Percentiles rank a stretch among this genome's conserved stretches.
Conservation (phyloP, 257 asterid species). For the Gentiana straminea region DNA sequence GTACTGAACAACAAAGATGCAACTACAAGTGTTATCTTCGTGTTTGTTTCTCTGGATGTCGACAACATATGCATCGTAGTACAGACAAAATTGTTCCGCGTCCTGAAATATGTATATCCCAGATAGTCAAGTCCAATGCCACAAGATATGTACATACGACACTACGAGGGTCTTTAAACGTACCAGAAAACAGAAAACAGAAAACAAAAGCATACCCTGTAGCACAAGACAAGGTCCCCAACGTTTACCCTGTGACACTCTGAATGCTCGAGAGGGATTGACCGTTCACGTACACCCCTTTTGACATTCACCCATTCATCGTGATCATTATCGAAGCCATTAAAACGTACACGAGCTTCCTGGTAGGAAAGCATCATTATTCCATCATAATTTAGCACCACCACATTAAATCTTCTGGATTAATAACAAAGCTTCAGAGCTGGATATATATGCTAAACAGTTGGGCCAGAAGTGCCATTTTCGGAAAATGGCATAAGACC, state of each 20-base stretch:
- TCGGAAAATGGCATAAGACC: no score
- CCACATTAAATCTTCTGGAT: neutral
- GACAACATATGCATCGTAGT: constrained; percentile 55
- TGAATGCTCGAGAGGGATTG: constrained; percentile 65
- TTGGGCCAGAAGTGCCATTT: no score
- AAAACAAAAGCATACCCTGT: constrained; percentile 41
- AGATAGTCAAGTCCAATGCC: neutral
- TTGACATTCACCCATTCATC: constrained; percentile 84
- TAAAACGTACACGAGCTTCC: constrained; percentile 79
- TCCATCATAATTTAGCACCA: neutral
- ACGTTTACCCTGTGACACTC: constrained; percentile 56
- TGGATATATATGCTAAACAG: no score
- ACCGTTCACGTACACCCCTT: constrained; percentile 62
- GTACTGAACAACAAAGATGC: constrained; percentile 53
- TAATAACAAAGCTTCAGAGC: no score
- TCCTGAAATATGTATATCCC: constrained; percentile 28
- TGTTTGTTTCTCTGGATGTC: constrained; percentile 43
- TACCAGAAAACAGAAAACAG: neutral
- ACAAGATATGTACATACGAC: neutral
- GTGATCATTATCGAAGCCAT: constrained; percentile 64
- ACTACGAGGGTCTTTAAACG: no score
- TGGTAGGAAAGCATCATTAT: constrained; percentile 12
- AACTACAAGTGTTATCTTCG: constrained; percentile 37
- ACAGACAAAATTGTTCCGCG: constrained; percentile 39
- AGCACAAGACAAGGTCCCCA: constrained; percentile 83